Conservation (phyloP, 345 rosid genomes). For the Pugionium cornutum region DNA sequence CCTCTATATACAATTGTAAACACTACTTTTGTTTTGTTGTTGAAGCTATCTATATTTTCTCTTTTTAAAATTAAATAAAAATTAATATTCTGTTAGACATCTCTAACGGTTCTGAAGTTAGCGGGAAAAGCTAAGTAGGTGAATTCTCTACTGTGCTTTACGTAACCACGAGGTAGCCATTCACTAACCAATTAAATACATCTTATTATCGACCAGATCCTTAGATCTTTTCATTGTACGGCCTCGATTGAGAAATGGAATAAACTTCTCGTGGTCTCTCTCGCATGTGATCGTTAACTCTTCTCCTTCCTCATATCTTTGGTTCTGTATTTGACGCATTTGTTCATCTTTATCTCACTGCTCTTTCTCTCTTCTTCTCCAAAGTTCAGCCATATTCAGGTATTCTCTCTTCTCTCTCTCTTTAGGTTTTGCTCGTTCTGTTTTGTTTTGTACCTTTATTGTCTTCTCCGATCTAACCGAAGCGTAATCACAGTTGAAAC, state of each 20-base stretch:
- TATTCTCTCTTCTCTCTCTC: conserved; percentile 31
- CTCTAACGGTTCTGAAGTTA: conserved; percentile 43
- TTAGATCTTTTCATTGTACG: neutral
- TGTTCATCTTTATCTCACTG: conserved; percentile 34
- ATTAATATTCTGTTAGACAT: conserved; percentile 28
- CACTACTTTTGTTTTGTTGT: conserved; percentile 36
- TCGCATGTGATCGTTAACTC: conserved; percentile 10
- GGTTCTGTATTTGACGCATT: conserved; percentile 19
- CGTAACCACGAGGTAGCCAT: conserved; percentile 10
- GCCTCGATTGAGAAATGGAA: neutral
- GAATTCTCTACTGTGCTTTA: conserved; percentile 26
- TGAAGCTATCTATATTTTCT: conserved; percentile 33
- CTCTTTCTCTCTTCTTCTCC: conserved; percentile 31
- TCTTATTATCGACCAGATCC: neutral
- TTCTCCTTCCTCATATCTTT: conserved; percentile 24
- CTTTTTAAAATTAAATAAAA: neutral
- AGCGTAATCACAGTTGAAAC: neutral
- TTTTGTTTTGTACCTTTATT: neutral
- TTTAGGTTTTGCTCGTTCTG: conserved; percentile 12
- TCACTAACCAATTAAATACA: conserved; percentile 23
- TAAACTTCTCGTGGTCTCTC: conserved; percentile 10
- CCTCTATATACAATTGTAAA: neutral
- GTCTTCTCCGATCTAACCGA: conserved; percentile 19
- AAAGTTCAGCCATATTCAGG: conserved; percentile 11
- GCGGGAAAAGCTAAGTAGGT: conserved; percentile 43